These are phyloP conservation scores for Suillus discolor DNA, from an alignment of 768 basidiomycete genomes.

Conservation along the genomic window DNA sequence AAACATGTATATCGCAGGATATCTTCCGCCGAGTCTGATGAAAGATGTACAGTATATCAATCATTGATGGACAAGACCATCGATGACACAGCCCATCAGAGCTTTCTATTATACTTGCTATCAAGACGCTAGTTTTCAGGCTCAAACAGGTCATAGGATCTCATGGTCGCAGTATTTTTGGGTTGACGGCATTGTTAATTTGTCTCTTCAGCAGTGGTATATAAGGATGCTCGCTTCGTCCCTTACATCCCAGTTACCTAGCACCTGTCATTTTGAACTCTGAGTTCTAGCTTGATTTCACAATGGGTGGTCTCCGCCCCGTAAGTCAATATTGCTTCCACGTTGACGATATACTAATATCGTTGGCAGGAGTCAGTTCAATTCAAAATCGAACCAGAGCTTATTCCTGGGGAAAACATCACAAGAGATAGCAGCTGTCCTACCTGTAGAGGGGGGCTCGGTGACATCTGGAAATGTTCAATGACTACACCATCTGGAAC, in stretches of 20 bases:
- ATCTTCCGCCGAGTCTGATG: background rate
- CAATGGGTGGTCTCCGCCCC: background rate
- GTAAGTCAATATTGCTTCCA: background rate
- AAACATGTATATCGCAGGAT: background rate
- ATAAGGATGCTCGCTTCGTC: background rate
- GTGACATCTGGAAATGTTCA: slow-evolving; percentile 15
- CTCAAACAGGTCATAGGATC: background rate
- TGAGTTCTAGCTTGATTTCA: background rate
- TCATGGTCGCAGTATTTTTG: background rate
- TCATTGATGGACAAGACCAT: background rate
- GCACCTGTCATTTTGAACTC: background rate
- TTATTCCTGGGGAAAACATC: background rate
- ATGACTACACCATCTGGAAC: background rate
- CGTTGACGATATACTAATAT: background rate
- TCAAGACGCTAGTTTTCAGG: background rate
- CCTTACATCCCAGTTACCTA: background rate
- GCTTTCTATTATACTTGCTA: background rate
- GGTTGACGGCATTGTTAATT: background rate
- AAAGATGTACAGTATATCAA: background rate
- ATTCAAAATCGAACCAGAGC: background rate
- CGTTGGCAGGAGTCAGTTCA: background rate
- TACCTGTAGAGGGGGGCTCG: background rate
- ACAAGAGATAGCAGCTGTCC: background rate
- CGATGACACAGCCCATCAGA: background rate
- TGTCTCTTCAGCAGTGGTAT: background rate